phyloP scores from a whole-genome alignment of 768 basidiomycete genomes.

The Russula sp. region DNA sequence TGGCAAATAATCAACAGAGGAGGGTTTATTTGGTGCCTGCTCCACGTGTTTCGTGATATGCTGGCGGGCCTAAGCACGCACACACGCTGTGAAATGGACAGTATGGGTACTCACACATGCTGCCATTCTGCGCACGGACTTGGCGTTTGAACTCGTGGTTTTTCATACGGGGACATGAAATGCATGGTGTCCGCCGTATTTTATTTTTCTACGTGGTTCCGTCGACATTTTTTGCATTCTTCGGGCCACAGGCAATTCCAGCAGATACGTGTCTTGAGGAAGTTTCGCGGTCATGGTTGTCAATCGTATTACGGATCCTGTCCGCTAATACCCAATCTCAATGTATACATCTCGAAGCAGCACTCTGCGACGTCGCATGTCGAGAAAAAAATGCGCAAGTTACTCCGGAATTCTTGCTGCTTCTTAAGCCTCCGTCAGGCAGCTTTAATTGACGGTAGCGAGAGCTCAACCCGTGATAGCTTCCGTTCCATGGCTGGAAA shows the following conservation, averaged over 20 bases:
- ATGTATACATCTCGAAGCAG: background rate
- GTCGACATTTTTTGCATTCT: background rate
- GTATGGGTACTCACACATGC: background rate
- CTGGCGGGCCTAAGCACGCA: background rate
- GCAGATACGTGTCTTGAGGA: background rate
- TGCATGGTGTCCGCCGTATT: background rate
- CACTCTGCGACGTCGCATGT: background rate
- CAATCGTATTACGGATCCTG: too few relatives aligned
- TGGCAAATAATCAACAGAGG: slow-evolving; percentile 1
- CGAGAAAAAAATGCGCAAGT: background rate
- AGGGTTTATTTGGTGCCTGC: slow-evolving; percentile 1
- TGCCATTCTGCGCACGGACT: background rate
- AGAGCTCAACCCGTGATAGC: background rate
- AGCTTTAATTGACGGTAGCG: background rate
- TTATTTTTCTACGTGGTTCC: background rate
- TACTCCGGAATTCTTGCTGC: background rate
- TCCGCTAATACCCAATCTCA: background rate
- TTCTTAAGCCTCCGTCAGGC: background rate
- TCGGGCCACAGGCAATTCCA: background rate
- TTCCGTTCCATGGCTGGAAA: background rate
- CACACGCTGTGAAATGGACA: slow-evolving; percentile 10
- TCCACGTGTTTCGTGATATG: slow-evolving; percentile 9
- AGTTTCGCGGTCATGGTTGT: background rate
- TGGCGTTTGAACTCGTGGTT: background rate
- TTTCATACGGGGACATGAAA: slow-evolving; percentile 2